These are phyloP conservation scores for Dentipellis fragilis DNA, from an alignment of 768 basidiomycete species.

Conservation along the genomic window DNA sequence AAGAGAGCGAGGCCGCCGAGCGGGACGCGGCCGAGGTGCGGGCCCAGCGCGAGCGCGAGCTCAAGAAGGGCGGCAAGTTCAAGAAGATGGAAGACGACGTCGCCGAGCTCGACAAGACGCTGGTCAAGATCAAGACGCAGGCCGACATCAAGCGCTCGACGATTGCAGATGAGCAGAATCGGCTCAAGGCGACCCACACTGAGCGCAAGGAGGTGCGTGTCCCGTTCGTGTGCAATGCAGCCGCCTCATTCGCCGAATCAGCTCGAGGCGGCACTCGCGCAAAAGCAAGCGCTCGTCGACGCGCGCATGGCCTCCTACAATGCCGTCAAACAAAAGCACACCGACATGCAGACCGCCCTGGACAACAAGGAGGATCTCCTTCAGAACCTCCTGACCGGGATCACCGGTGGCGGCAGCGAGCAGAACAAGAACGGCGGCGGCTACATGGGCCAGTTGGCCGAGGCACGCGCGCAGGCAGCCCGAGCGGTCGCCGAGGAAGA, in stretches of 20 bases:
- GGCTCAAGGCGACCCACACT: constrained; percentile 38
- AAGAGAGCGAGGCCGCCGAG: constrained; percentile 57
- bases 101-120: constrained; percentile 63
- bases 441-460: constrained; percentile 92
- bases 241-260: constrained; percentile 18
- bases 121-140: constrained; percentile 79
- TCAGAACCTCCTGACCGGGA: constrained; percentile 88
- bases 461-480: constrained; percentile 65
- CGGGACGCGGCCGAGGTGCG: constrained; percentile 55
- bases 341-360: constrained; percentile 47
- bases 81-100: constrained; percentile 79
- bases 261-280: constrained; percentile 46
- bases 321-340: constrained; percentile 61
- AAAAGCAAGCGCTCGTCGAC: constrained; percentile 52
- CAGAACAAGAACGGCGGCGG: constrained; percentile 72
- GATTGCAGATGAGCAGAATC: constrained; percentile 70
- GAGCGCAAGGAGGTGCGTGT: constrained; percentile 52
- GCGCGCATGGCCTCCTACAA: constrained; percentile 44
- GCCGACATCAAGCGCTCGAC: constrained; percentile 69
- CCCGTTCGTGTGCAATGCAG: background rate
- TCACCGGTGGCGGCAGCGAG: constrained; percentile 40
- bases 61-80: constrained; percentile 88
- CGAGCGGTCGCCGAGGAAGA: constrained; percentile 79
- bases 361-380: constrained; percentile 82
- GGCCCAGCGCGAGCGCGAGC: constrained; percentile 74